Conservation (phyloP, 1,284 basidiomycete genomes). For the Apiotrichum montevideense region DNA sequence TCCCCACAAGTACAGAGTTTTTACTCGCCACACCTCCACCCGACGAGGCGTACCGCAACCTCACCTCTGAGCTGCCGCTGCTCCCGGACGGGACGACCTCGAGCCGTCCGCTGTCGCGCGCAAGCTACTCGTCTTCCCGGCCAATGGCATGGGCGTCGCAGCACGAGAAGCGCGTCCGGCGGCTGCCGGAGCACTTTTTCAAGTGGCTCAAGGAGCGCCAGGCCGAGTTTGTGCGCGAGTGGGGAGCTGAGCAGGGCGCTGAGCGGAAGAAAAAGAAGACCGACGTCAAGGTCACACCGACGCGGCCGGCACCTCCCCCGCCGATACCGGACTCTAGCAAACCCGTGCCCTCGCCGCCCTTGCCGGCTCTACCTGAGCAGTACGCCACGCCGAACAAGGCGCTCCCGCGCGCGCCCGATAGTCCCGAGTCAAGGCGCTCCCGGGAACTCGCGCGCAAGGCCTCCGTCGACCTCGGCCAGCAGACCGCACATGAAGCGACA, state of each 20-base stretch:
- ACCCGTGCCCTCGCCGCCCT: not conserved
- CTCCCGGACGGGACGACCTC: slow-evolving; percentile 20
- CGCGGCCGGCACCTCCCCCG: not conserved
- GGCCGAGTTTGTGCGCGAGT: slow-evolving; percentile 5
- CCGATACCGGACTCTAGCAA: not conserved
- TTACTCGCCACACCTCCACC: slow-evolving; percentile 57
- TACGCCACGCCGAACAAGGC: not conserved
- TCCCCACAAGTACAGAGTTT: slow-evolving; percentile 70
- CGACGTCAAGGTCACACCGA: slow-evolving; percentile 1
- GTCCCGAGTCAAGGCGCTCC: not conserved
- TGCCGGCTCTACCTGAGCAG: not conserved
- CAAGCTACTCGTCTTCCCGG: slow-evolving; percentile 32
- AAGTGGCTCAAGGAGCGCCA: slow-evolving; percentile 38
- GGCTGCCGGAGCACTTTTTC: slow-evolving; percentile 42
- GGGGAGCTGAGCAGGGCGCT: not conserved
- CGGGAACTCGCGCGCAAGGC: not conserved
- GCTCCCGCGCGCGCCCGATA: not conserved
- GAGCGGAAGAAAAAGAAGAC: slow-evolving; percentile 8
- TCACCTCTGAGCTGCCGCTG: slow-evolving; percentile 24
- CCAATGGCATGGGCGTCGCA: slow-evolving; percentile 33
- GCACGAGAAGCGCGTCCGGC: slow-evolving; percentile 4
- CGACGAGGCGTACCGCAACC: slow-evolving; percentile 34
- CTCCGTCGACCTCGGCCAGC: not conserved
- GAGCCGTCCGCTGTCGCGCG: slow-evolving; percentile 28
- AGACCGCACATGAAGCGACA: not conserved